Evolutionary conservation across 305 asterid species (phyloP).

Genomic region (Ilex paraguariensis): DNA sequence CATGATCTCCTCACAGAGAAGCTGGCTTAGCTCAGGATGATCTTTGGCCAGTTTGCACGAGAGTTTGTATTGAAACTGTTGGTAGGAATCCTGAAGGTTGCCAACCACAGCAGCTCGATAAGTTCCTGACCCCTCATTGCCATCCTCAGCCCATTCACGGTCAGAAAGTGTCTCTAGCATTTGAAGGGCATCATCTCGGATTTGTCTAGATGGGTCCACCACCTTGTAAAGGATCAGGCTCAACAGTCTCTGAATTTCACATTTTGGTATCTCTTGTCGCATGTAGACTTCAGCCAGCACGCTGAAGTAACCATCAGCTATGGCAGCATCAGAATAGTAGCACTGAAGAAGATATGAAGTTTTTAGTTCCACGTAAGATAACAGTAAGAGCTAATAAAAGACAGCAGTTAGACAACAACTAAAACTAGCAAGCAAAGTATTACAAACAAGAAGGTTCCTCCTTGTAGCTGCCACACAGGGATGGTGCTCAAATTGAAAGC

Average conservation of each 20-base stretch:
- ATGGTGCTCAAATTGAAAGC: neutral
- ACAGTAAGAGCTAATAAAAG: slow-evolving; percentile 3
- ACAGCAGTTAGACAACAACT: slow-evolving; percentile 2
- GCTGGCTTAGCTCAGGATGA: slow-evolving; percentile 98
- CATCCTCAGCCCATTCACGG: slow-evolving; percentile 99
- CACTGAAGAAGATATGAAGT: slow-evolving; percentile 47
- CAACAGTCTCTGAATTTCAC: slow-evolving; percentile 94
- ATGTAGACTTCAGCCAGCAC: slow-evolving; percentile 99
- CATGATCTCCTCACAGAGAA: slow-evolving; percentile 99
- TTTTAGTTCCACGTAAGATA: slow-evolving; percentile 14
- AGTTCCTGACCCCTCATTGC: slow-evolving; percentile 78
- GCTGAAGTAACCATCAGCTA: slow-evolving; percentile 99
- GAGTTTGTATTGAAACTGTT: slow-evolving; percentile 97
- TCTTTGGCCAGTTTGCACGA: slow-evolving; percentile 99
- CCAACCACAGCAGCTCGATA: slow-evolving; percentile 99
- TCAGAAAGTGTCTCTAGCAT: slow-evolving; percentile 98
- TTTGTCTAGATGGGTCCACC: slow-evolving; percentile 98
- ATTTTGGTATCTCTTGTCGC: slow-evolving; percentile 99
- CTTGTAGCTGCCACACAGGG: neutral
- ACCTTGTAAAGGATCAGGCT: slow-evolving; percentile 98
- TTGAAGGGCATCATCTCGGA: slow-evolving; percentile 99
- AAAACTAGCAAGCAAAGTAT: slow-evolving; percentile 3
- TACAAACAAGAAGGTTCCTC: slow-evolving; percentile 1
- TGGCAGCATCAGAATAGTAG: slow-evolving; percentile 95
- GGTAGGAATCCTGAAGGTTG: slow-evolving; percentile 98